A percentile compares a stretch with the other conserved stretches of the same genome.
phyloP scores from a whole-genome alignment of 176 grass and related monocot genomes.

The Thalia dealbata region DNA sequence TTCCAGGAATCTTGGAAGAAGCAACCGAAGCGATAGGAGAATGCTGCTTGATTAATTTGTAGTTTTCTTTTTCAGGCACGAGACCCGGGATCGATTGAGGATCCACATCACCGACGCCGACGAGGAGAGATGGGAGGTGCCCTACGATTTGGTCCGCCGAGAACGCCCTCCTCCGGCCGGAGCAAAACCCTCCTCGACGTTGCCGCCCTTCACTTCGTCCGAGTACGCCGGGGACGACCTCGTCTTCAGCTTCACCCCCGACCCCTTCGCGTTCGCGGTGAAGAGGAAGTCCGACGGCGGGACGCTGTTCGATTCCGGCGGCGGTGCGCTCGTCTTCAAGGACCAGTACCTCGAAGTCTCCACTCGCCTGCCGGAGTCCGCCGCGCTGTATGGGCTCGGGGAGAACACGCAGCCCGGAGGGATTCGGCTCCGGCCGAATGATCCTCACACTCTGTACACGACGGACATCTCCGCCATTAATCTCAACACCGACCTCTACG shows the following conservation, averaged over 20 bases:
- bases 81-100: slow-evolving; percentile 54
- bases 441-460: slow-evolving; percentile 79
- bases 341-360: slow-evolving; percentile 86
- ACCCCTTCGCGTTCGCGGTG: slow-evolving; percentile 74
- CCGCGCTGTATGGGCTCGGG: slow-evolving; percentile 73
- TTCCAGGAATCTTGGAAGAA: too few relatives aligned
- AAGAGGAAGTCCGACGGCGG: slow-evolving; percentile 41
- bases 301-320: slow-evolving; percentile 70
- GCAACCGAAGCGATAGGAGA: too few relatives aligned
- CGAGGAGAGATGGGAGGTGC: slow-evolving; percentile 78
- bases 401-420: slow-evolving; percentile 83
- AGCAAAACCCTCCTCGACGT: neutral
- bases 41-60: neutral
- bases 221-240: slow-evolving; percentile 60
- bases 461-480: slow-evolving; percentile 81
- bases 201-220: slow-evolving; percentile 24
- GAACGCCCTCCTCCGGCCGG: slow-evolving; percentile 30
- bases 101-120: slow-evolving; percentile 86
- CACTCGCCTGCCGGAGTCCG: slow-evolving; percentile 42
- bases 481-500: slow-evolving; percentile 90
- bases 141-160: slow-evolving; percentile 68
- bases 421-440: slow-evolving; percentile 63
- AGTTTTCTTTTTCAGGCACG: slow-evolving; percentile 43
- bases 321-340: slow-evolving; percentile 61
- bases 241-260: slow-evolving; percentile 46